Conservation (phyloP, 192 early-diverging fungal genomes). For the Coemansia sp. region DNA sequence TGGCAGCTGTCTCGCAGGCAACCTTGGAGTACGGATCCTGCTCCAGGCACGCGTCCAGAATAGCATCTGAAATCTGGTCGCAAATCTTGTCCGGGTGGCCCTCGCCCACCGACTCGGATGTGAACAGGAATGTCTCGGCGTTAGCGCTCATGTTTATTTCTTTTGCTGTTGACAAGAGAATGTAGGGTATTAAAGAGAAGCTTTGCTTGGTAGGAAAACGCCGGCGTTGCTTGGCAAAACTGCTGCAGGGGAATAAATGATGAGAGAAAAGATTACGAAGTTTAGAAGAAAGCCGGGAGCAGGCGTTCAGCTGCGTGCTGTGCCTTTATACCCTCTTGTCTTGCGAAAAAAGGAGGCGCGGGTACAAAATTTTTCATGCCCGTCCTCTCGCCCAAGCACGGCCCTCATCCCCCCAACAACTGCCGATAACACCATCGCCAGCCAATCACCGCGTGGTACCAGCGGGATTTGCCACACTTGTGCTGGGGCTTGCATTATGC, state of each 20-base stretch:
- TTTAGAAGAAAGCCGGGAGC: neutral
- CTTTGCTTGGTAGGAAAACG: neutral
- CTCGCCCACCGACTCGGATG: slow-evolving; percentile 99
- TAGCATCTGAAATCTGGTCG: slow-evolving; percentile 99
- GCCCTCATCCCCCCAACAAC: slow-evolving; percentile 10
- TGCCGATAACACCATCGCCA: slow-evolving; percentile 21
- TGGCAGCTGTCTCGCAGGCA: slow-evolving; percentile 98
- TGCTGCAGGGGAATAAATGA: neutral
- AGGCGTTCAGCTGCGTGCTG: neutral
- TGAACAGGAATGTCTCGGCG: slow-evolving; percentile 95
- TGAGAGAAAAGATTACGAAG: slow-evolving; percentile 2
- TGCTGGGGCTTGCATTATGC: slow-evolving; percentile 1
- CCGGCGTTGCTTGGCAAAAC: neutral
- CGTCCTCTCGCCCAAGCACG: neutral
- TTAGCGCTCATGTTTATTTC: slow-evolving; percentile 33
- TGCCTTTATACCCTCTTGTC: neutral
- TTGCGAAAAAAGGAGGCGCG: neutral
- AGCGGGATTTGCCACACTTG: slow-evolving; percentile 8
- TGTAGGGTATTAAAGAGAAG: neutral
- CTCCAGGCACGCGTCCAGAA: slow-evolving; percentile 92
- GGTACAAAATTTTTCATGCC: slow-evolving; percentile 2
- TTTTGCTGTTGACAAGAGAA: neutral
- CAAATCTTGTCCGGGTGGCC: slow-evolving; percentile 99
- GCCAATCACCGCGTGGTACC: slow-evolving; percentile 18
- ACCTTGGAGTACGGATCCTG: slow-evolving; percentile 97